Percentiles rank a stretch among this genome's conserved stretches.
Conservation (phyloP, 805 yeast species). For the Priceomyces medius region DNA sequence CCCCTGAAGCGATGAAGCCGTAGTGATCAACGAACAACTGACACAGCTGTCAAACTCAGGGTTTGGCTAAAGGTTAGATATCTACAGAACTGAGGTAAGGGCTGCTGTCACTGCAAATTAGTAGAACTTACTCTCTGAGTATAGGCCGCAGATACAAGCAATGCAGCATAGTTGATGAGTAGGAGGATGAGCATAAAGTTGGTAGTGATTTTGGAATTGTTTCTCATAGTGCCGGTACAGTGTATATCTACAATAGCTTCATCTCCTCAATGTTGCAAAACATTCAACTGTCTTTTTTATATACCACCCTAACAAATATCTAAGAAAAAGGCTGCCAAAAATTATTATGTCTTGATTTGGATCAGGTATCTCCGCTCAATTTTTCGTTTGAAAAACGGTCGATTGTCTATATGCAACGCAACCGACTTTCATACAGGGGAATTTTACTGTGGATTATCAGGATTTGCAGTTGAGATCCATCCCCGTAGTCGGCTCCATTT, state of each 20-base stretch:
- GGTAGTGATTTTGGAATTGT: neutral
- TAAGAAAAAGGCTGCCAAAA: too few relatives aligned
- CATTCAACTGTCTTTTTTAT: too few relatives aligned
- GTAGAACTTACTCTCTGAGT: conserved; percentile 10
- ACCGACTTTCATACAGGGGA: too few relatives aligned
- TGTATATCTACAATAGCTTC: neutral
- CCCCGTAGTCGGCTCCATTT: too few relatives aligned
- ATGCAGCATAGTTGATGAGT: neutral
- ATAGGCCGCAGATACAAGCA: conserved; percentile 4
- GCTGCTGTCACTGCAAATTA: neutral
- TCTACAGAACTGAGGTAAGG: neutral
- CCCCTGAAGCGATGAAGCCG: conserved; percentile 2
- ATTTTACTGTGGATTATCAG: too few relatives aligned
- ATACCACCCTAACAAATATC: too few relatives aligned
- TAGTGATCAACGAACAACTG: conserved; percentile 12
- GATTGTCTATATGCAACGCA: too few relatives aligned
- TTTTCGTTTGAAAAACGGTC: too few relatives aligned
- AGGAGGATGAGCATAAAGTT: neutral
- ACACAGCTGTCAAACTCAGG: conserved; percentile 13
- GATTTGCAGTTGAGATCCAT: too few relatives aligned
- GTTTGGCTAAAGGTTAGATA: conserved; percentile 9
- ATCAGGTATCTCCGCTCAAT: too few relatives aligned
- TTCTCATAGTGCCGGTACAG: neutral
- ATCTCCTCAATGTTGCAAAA: too few relatives aligned
- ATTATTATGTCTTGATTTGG: too few relatives aligned